These are phyloP conservation scores for Aurantiochytrium sp. DNA, from an alignment of 108 stramenopile species.

Conservation along the genomic window DNA sequence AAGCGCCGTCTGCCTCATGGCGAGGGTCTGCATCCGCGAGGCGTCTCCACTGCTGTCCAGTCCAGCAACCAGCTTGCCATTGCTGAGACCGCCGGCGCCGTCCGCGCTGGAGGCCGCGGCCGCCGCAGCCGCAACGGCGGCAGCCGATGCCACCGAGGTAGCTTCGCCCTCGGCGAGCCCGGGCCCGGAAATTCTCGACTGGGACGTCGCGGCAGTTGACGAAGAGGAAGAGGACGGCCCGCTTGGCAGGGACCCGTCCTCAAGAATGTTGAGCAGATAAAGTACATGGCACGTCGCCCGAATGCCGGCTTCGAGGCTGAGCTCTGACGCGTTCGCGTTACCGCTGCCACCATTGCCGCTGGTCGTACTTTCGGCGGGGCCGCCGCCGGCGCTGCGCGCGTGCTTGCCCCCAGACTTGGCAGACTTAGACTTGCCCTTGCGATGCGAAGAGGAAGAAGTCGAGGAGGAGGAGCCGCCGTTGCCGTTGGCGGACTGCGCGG, in stretches of 20 bases:
- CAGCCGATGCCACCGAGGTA: neutral
- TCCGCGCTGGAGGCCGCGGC: neutral
- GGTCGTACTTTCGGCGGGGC: neutral
- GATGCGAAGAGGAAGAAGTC: no score
- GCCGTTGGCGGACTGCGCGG: no score
- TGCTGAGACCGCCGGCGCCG: neutral
- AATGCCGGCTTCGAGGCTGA: neutral
- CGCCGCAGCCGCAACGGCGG: neutral
- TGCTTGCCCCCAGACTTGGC: no score
- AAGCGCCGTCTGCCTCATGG: neutral
- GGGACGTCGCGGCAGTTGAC: no score
- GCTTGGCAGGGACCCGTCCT: neutral
- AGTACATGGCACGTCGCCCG: slow-evolving; percentile 20
- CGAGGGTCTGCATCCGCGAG: neutral
- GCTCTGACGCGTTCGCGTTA: neutral
- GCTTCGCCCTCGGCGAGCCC: neutral
- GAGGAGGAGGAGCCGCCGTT: no score
- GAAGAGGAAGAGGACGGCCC: neutral
- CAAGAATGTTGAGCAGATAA: neutral
- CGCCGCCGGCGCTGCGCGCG: no score
- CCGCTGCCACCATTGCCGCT: neutral
- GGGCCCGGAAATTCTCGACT: neutral
- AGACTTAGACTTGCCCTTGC: no score
- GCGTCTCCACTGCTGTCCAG: neutral
- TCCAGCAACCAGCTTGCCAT: neutral